phyloP scores from a whole-genome alignment of 106 monocot species.

The Platanthera zijinensis region DNA sequence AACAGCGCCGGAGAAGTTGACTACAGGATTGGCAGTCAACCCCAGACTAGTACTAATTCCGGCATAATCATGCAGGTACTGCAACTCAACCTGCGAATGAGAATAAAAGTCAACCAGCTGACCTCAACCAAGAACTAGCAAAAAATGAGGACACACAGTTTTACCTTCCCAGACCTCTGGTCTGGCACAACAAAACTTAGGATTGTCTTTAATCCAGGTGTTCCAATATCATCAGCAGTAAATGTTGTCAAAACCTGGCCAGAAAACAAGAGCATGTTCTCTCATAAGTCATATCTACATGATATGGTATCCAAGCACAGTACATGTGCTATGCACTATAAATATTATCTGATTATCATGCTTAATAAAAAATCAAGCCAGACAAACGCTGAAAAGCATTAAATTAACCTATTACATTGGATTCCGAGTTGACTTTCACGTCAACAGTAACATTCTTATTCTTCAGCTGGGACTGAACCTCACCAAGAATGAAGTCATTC shows the following conservation, averaged over 20 bases:
- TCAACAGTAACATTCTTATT: constrained; percentile 59
- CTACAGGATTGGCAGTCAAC: constrained; percentile 49
- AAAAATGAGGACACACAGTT: not conserved
- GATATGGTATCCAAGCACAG: not conserved
- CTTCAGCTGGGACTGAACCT: constrained; percentile 59
- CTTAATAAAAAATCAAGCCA: not conserved
- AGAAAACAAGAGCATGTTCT: not conserved
- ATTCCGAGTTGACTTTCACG: constrained; percentile 60
- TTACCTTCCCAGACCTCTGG: constrained; percentile 87
- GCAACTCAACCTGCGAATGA: constrained; percentile 43
- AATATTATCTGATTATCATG: not conserved
- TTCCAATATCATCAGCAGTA: constrained; percentile 50
- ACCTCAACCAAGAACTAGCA: not conserved
- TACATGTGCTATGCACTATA: not conserved
- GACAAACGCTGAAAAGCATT: not conserved
- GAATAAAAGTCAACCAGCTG: not conserved
- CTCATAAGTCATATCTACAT: not conserved
- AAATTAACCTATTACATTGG: constrained; percentile 29
- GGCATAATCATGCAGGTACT: constrained; percentile 67
- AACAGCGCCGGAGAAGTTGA: constrained; percentile 44
- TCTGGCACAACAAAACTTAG: constrained; percentile 76
- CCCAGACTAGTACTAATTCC: constrained; percentile 58
- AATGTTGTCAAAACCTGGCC: constrained; percentile 38
- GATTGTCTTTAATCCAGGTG: constrained; percentile 60
- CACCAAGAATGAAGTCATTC: constrained; percentile 54